These are phyloP conservation scores for Omphalea diandra DNA, from an alignment of 441 rosid species.

Conservation along the genomic window DNA sequence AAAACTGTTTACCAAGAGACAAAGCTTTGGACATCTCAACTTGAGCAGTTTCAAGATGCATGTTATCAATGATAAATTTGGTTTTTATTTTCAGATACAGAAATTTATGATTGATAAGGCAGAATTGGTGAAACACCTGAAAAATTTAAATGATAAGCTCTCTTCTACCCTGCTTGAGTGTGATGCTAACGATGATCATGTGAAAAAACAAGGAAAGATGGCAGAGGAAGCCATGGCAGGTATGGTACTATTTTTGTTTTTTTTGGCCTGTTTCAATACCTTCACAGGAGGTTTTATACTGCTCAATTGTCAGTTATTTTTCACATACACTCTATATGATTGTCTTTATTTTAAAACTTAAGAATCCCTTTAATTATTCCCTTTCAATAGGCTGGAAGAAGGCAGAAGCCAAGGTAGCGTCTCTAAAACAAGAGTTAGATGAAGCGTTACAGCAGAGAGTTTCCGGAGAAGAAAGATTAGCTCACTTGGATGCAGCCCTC, in stretches of 20 bases:
- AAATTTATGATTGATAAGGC: slow-evolving; percentile 43
- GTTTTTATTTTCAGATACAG: slow-evolving; percentile 34
- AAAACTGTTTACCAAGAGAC: background rate
- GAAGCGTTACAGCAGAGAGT: slow-evolving; percentile 51
- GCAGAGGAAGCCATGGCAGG: slow-evolving; percentile 63
- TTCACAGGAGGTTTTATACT: background rate
- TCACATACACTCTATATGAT: background rate
- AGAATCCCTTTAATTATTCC: slow-evolving; percentile 13
- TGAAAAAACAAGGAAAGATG: slow-evolving; percentile 48
- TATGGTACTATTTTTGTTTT: slow-evolving; percentile 23
- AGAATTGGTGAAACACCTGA: slow-evolving; percentile 53
- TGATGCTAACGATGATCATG: slow-evolving; percentile 44
- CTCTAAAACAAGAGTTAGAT: slow-evolving; percentile 55
- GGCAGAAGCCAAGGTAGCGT: slow-evolving; percentile 51
- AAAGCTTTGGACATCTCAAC: background rate
- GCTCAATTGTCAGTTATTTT: background rate
- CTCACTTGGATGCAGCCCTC: slow-evolving; percentile 60
- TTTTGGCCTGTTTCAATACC: background rate
- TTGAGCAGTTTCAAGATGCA: background rate
- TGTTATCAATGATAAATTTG: slow-evolving; percentile 1
- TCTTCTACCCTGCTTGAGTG: slow-evolving; percentile 45
- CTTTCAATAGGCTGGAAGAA: slow-evolving; percentile 51
- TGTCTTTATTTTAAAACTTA: background rate
- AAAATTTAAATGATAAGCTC: slow-evolving; percentile 54
- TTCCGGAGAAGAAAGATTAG: slow-evolving; percentile 47